Evolutionary conservation across 345 rosid species (phyloP), one percentile per base, ranked within the genome.

Genomic region (Lepidium aucheri): DNA sequence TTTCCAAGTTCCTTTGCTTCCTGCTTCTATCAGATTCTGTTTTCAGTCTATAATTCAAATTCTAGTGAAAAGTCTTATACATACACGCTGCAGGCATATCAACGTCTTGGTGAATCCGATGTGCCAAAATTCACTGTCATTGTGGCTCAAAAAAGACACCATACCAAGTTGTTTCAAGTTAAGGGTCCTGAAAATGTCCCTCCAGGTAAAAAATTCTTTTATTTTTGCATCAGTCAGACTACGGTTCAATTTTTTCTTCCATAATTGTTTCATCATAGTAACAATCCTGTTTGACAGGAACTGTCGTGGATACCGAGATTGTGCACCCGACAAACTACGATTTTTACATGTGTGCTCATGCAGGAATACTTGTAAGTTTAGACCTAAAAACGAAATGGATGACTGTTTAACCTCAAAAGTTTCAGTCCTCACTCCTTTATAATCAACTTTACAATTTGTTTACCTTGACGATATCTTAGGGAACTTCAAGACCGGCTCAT

Each of bases 401-500:
- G 54, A 6, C 8, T n/a, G n/a, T 17, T 53, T 55, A 53, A 8
- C 17, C 20, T 43, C 13, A 50, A 22, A 17, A 55, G 28, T 49
- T 46, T 36, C 52, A 55, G 18, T 38, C 53, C n/a, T 57, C 26
- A 7, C 54, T 26, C 30, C 30, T 26, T 26, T 1, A 24, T 13
- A 14, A 33, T 34, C n/a, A 22, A 69, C 74, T 53, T 41, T 49
- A 30, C 6, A 32, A 28, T 50, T 24, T 54, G 32, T 17, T 28
- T 53, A 6, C 16, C 22, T 57, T 9, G 22, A 44, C 2, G 13
- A 56, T 40, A 6, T 42, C 22, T 63, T 58, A 86, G 97, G 96
- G 96, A 65, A 93, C 97, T 53, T 87, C 97, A 67, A 80, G 96
- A 82, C 97, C 97, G 0, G 85, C 94, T 8, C 98, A 93, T 67